Conservation (phyloP, 768 basidiomycete species). For the Leccinum arenicola region DNA sequence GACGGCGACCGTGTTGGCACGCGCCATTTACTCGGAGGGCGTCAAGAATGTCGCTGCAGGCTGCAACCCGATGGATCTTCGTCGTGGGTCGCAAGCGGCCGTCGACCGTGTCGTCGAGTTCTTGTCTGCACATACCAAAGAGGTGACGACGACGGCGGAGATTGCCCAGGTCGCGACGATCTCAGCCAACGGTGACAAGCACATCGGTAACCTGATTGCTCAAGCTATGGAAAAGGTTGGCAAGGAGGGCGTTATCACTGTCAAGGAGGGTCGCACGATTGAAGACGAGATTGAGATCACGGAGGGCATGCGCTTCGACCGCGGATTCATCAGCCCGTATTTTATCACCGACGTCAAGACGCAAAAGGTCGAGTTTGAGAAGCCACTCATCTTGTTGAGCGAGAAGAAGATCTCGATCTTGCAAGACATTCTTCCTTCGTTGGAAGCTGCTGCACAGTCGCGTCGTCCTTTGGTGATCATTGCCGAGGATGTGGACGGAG, state of each 20-base stretch:
- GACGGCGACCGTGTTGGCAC: slow-evolving; percentile 94
- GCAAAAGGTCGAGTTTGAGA: slow-evolving; percentile 96
- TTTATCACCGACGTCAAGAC: slow-evolving; percentile 98
- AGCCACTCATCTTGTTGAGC: slow-evolving; percentile 87
- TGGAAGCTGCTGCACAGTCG: slow-evolving; percentile 76
- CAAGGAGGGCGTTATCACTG: slow-evolving; percentile 99
- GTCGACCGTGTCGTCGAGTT: slow-evolving; percentile 94
- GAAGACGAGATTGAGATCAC: slow-evolving; percentile 99
- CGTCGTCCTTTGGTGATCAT: slow-evolving; percentile 94
- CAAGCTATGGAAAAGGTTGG: slow-evolving; percentile 99
- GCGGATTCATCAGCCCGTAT: slow-evolving; percentile 97
- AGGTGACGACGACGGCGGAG: slow-evolving; percentile 95
- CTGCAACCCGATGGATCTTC: slow-evolving; percentile 99
- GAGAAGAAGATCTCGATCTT: slow-evolving; percentile 98
- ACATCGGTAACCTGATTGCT: slow-evolving; percentile 92
- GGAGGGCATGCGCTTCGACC: slow-evolving; percentile 99
- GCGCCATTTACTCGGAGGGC: slow-evolving; percentile 97
- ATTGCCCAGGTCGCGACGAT: slow-evolving; percentile 99
- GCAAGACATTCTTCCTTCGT: slow-evolving; percentile 92
- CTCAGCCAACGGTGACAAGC: slow-evolving; percentile 75
- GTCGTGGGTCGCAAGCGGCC: slow-evolving; percentile 95
- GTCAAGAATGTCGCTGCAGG: slow-evolving; percentile 99
- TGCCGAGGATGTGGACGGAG: slow-evolving; percentile 97
- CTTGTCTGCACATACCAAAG: slow-evolving; percentile 84
- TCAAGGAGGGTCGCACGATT: slow-evolving; percentile 97